Evolutionary conservation across 2,329 filamentous ascomycete species (phyloP), one percentile per base, ranked within the genome.

Genomic region (Exserohilum rostratum): DNA sequence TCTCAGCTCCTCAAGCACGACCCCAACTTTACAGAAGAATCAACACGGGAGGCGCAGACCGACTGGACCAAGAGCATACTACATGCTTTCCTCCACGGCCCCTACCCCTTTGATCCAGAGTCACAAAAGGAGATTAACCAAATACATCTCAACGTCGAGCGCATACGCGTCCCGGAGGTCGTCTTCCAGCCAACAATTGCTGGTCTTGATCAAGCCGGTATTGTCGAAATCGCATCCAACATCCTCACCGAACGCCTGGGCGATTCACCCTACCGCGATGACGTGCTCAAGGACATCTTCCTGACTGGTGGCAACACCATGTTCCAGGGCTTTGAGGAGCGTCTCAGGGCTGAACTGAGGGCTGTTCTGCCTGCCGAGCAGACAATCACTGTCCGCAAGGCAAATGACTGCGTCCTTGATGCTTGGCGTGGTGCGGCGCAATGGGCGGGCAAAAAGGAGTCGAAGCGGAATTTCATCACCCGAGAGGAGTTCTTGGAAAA

Each of bases 11-110:
- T 99, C 27, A 82, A 89, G 67, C 89, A 95, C 75, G 95, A 99
- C 70, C 88, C 91, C 0, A 82, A 87, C 40, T 99, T 99, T 71
- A 93, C 89, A 2, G 93, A 98, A 75, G 88, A 97, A 61, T 88
- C 96, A 74, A 98, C 93, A 0, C 86, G 92, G 50, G 93, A 93
- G 62, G 93, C 93, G 0, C 91, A 97, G 76, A 89, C 88, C 25
- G 95, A 98, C 80, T 99, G 95, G 95, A 96, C 89, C 12, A 96
- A 95, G 75, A 91, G 87, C 42, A 82, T 97, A 44, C 79, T 98
- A 15, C 95, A 99, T 76, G 90, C 92, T 6, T 99, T 97, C 77
- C 79, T 90, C 33, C 89, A 92, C 49, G 95, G 95, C 0, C 91
- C 93, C 0, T 90, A 91, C 65, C 90, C 93, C 0, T 96, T 92